Evolutionary conservation across 345 rosid species (phyloP), one percentile per base, ranked within the genome.

Genomic region (Garcia nutans): DNA sequence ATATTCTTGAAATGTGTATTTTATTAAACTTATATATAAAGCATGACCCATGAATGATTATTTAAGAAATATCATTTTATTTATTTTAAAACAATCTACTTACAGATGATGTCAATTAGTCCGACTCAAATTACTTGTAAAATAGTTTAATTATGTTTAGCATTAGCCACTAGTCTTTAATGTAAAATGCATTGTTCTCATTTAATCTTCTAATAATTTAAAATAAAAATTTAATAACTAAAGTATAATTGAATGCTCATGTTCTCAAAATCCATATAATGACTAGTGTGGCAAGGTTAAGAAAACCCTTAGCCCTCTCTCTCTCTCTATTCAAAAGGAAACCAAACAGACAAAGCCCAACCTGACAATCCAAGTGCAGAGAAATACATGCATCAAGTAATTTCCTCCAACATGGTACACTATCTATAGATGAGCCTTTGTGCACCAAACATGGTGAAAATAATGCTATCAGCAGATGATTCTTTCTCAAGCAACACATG

Each of bases 401-500:
- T 74, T 75, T 88, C 89, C 64, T 82, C 84, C 61, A 63, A 44
- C 64, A 31, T 80, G 41, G 52, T 72, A 78, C 42, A 24, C 76
- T 76, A 24, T 31, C 64, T 75, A 74, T 82, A 10, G 73, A 52
- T 2, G 77, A 71, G 60, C 79, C 78, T 12, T 70, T 78, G 6
- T 71, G 84, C 74, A 68, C 74, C 73, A 84, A 68, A 24, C 74
- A 68, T 55, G 81, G 82, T 10, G 88, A 82, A 75, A 96, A 90
- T 8, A 93, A 72, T 0, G 92, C 87, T 81, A 96, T 78, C 76
- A 93, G 78, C 71, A 93, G 76, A n/a, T 97, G 98, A 72, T 93
- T 89, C 85, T 72, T 84, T 78, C 88, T 84, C 42, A 96, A 84
- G 83, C 89, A 85, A 70, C 79, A 80, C 33, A 85, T 23, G 59